A percentile compares a stretch with the other conserved stretches of the same genome.
phyloP scores from a whole-genome alignment of 257 asterid species.

The Plantago major region DNA sequence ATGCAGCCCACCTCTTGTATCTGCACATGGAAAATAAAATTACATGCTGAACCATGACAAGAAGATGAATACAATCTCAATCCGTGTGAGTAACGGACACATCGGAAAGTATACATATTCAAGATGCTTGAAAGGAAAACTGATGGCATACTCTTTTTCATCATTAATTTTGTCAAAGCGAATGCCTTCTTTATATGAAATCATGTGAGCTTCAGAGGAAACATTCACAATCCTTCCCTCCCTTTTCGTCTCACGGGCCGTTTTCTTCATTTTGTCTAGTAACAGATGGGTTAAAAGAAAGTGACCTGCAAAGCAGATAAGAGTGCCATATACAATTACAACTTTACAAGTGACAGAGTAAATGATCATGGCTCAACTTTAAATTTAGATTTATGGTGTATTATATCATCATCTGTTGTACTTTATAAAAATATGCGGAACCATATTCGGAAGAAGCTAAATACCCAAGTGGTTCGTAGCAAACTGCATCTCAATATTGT shows the following conservation, averaged over 20 bases:
- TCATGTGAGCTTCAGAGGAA: slow-evolving; percentile 63
- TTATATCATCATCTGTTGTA: no score
- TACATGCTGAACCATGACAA: neutral
- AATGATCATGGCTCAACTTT: neutral
- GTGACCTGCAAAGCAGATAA: slow-evolving; percentile 60
- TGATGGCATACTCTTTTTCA: slow-evolving; percentile 36
- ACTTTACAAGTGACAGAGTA: neutral
- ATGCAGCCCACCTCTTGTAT: slow-evolving; percentile 45
- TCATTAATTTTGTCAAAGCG: slow-evolving; percentile 62
- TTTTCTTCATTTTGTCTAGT: slow-evolving; percentile 74
- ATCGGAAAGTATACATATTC: neutral
- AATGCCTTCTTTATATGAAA: slow-evolving; percentile 57
- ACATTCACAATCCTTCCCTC: slow-evolving; percentile 90
- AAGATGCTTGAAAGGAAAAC: neutral
- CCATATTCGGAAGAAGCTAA: slow-evolving; percentile 3
- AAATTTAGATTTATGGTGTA: neutral
- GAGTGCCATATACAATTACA: neutral
- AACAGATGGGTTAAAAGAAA: slow-evolving; percentile 72
- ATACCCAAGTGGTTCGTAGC: slow-evolving; percentile 86
- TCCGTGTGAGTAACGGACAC: neutral
- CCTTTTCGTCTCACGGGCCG: slow-evolving; percentile 48
- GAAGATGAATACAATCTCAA: neutral
- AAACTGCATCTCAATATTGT: slow-evolving; percentile 76
- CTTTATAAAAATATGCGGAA: no score
- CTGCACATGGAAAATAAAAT: slow-evolving; percentile 35